These are phyloP conservation scores for Carpinus viminea DNA, from an alignment of 306 rosid species.

Conservation along the genomic window DNA sequence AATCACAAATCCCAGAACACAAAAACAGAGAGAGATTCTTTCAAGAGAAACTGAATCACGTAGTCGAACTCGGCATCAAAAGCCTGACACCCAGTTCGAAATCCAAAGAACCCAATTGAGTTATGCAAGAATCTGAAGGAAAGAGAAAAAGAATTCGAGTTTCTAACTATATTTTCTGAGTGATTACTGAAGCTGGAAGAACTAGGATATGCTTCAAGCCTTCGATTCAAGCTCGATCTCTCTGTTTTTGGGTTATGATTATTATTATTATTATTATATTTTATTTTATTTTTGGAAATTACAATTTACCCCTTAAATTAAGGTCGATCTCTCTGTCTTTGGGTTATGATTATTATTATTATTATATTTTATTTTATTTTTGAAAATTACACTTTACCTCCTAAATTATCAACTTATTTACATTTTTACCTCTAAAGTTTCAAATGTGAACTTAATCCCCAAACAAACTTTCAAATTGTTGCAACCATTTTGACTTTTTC, in stretches of 20 bases:
- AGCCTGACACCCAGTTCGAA: constrained; percentile 32
- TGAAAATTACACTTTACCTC: no score
- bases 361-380: no score
- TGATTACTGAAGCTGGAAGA: constrained; percentile 41
- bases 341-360: no score
- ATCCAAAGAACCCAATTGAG: constrained; percentile 37
- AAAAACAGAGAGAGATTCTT: constrained; percentile 4
- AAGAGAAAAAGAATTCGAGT: constrained; percentile 27
- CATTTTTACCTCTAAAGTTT: no score
- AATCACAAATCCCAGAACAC: constrained; percentile 41
- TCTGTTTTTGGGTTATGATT: constrained; percentile 16
- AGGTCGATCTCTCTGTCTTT: no score
- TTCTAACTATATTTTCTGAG: constrained; percentile 23
- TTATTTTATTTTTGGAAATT: no score
- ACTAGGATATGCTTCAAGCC: constrained; percentile 28
- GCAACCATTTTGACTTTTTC: no score
- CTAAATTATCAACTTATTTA: no score
- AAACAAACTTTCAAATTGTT: no score
- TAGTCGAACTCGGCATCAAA: constrained; percentile 26
- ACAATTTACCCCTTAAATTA: no score
- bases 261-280: no score
- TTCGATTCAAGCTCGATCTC: constrained; percentile 52
- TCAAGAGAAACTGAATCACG: constrained; percentile 32
- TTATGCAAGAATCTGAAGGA: constrained; percentile 37
- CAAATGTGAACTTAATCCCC: no score